phyloP scores from a whole-genome alignment of 345 rosid genomes.

The Excoecaria cochinchinensis region DNA sequence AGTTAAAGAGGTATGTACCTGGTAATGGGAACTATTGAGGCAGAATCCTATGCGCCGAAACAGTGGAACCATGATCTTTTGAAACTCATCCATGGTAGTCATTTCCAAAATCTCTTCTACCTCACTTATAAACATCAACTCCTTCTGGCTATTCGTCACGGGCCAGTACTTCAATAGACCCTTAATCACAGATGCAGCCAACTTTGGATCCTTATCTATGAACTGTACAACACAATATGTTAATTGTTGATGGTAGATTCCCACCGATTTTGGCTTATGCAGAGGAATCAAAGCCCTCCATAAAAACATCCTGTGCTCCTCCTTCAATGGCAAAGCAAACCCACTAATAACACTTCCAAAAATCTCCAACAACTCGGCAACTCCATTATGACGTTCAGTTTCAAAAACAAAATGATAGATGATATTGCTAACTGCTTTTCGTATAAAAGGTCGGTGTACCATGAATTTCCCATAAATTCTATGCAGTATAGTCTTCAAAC shows the following conservation, averaged over 20 bases:
- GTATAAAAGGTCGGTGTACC: conserved; percentile 67
- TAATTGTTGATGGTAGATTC: conserved; percentile 72
- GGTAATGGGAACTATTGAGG: conserved; percentile 75
- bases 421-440: conserved; percentile 70
- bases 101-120: conserved; percentile 77
- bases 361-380: conserved; percentile 74
- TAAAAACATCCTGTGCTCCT: conserved; percentile 64
- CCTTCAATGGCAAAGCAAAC: conserved; percentile 77
- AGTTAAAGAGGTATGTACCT: conserved; percentile 38
- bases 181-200: conserved; percentile 53
- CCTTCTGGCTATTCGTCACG: conserved; percentile 76
- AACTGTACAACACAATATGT: conserved; percentile 71
- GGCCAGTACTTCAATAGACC: conserved; percentile 83
- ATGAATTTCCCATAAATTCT: conserved; percentile 71
- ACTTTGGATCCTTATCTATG: conserved; percentile 65
- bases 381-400: conserved; percentile 68
- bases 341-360: conserved; percentile 78
- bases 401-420: conserved; percentile 69
- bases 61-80: conserved; percentile 54
- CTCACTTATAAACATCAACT: conserved; percentile 81
- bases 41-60: conserved; percentile 65
- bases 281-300: conserved; percentile 67
- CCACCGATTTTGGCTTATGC: conserved; percentile 72
- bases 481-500: conserved; percentile 72
- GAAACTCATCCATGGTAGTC: conserved; percentile 58